Evolutionary conservation across 23 red algal genomes (phyloP), one percentile per base, ranked within the genome.

Genomic region (Gracilaria domingensis): DNA sequence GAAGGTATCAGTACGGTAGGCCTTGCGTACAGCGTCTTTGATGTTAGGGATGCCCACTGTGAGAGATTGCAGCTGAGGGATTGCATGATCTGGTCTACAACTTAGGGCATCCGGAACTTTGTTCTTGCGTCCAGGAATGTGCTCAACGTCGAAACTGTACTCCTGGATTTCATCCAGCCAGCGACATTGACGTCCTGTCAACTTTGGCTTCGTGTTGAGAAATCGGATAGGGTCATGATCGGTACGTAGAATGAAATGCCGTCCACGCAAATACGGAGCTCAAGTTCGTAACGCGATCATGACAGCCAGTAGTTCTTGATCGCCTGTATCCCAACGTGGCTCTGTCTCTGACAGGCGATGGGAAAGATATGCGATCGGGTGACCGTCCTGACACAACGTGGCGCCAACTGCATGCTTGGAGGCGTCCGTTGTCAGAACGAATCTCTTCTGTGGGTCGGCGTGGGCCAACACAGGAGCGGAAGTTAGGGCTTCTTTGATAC

Each of bases 201-300:
- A 65, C 51, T 59, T 72, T 13, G 62, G 53, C 30, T 87, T 87
- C 1, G 83, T 66, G 17, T 87, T 62, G 25, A 74, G 26, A 65
- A 75, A 87, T 75, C 64, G 0, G 2, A 87, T 87, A 5, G 65
- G 83, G 24, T 87, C 83, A 26, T 85, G 82, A 25, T 85, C 82
- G 8, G 54, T 85, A 21, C 44, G n/a, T 8, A 16, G 69, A 25
- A 21, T 16, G 1, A 85, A 85, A 20, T 70, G 51, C 26, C 9
- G 0, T 6, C 60, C 56, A 12, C 57, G 51, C 13, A 69, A 0
- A 56, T 85, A 71, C 13, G 42, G 37, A 18, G 29, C 57, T 57
- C 82, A 67, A 45, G 17, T 33, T 7, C 55, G 29, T 67, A 85
- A 40, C 9, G 82, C 56, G 0, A 85, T 44, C 54, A 85, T 85